A percentile compares a stretch with the other conserved stretches of the same genome.
These are phyloP conservation scores for Penicillium brasilianum DNA, from an alignment of 2,329 filamentous ascomycete genomes.

Conservation along the genomic window DNA sequence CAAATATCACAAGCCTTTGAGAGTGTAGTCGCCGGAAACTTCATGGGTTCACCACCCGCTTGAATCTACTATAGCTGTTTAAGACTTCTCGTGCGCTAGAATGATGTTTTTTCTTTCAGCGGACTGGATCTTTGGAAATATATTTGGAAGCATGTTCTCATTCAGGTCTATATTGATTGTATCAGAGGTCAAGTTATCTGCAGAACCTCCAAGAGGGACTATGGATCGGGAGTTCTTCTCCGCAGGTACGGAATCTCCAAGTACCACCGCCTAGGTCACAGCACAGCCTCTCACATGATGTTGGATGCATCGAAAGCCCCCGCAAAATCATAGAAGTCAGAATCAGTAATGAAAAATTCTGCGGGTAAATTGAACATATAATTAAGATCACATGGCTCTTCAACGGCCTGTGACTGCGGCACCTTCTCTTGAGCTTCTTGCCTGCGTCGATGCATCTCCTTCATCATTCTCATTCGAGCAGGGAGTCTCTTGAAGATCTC, in stretches of 20 bases:
- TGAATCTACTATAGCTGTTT: not conserved
- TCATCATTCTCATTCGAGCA: not conserved
- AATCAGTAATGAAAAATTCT: not conserved
- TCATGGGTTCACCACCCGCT: not conserved
- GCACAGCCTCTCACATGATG: not conserved
- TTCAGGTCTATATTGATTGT: not conserved
- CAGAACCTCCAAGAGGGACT: too few species aligned
- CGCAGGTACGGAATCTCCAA: not conserved
- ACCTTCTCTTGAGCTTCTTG: not conserved
- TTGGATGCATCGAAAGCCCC: not conserved
- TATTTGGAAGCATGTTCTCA: not conserved
- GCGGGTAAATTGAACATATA: not conserved
- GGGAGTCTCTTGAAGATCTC: constrained; percentile 14
- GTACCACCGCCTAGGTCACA: not conserved
- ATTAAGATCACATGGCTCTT: not conserved
- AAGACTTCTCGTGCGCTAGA: not conserved
- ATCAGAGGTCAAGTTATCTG: too few species aligned
- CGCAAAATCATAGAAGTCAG: not conserved
- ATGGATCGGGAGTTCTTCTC: too few species aligned
- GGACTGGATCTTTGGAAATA: not conserved
- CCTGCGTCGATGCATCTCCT: not conserved
- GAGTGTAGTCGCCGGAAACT: not conserved
- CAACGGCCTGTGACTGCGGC: not conserved
- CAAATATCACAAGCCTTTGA: not conserved
- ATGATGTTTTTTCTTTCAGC: not conserved